These are phyloP conservation scores for Coemansia sp. DNA, from an alignment of 192 early-diverging fungal species.

Conservation along the genomic window DNA sequence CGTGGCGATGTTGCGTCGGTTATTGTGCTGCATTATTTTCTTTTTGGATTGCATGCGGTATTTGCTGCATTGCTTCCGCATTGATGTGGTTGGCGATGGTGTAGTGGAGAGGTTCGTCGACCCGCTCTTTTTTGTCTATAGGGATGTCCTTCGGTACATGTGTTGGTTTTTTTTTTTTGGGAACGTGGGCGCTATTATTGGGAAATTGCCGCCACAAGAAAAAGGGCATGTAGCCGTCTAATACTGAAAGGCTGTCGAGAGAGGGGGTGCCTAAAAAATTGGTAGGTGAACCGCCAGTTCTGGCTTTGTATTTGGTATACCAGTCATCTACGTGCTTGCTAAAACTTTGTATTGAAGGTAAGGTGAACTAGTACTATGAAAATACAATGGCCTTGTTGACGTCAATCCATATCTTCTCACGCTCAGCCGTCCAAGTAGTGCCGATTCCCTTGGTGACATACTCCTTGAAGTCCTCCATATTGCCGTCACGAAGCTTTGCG, in stretches of 20 bases:
- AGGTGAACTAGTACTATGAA: not conserved
- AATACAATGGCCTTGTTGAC: slow-evolving; percentile 24
- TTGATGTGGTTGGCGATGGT: too few relatives aligned
- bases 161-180: too few relatives aligned
- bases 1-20: too few relatives aligned
- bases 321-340: not conserved
- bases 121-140: too few relatives aligned
- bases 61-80: too few relatives aligned
- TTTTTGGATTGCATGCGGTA: too few relatives aligned
- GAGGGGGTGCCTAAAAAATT: not conserved
- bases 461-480: slow-evolving; percentile 22
- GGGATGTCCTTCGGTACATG: too few relatives aligned
- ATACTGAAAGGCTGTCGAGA: too few relatives aligned
- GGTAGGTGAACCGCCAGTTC: not conserved
- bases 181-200: too few relatives aligned
- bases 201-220: not conserved
- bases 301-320: not conserved
- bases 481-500: slow-evolving; percentile 25
- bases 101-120: too few relatives aligned
- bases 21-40: too few relatives aligned
- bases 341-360: not conserved
- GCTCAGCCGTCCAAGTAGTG: slow-evolving; percentile 10
- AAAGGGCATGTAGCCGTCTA: not conserved
- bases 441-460: slow-evolving; percentile 13
- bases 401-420: slow-evolving; percentile 18